Evolutionary conservation across 306 rosid species (phyloP).

Genomic region (Myrica gale): DNA sequence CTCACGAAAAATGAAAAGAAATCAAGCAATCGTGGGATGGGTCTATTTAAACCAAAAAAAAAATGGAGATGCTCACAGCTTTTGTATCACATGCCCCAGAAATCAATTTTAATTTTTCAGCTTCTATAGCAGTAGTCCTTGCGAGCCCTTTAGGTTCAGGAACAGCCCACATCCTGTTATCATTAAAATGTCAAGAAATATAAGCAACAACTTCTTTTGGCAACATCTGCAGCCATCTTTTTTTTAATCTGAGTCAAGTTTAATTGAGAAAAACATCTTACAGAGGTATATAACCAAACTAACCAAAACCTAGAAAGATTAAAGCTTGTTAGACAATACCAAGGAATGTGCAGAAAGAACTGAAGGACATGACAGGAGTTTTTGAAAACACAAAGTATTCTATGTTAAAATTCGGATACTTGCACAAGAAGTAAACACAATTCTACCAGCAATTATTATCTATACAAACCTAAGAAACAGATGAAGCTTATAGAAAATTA

Average conservation of each 20-base stretch:
- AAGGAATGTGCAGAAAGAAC: conserved; percentile 9
- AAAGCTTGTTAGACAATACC: not conserved
- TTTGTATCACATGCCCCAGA: conserved; percentile 80
- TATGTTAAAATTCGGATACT: not conserved
- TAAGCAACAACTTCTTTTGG: not conserved
- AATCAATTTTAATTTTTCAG: conserved; percentile 53
- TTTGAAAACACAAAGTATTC: not conserved
- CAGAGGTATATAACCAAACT: conserved; percentile 3
- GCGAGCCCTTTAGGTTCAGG: conserved; percentile 64
- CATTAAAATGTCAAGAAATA: conserved; percentile 22
- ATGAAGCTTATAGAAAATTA: conserved; percentile 12
- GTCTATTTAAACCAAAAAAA: too few species aligned
- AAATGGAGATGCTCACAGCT: conserved; percentile 48
- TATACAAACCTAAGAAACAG: not conserved
- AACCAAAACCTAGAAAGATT: not conserved
- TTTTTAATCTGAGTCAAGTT: not conserved
- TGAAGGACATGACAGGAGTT: not conserved
- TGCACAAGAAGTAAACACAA: not conserved
- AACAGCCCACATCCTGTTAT: conserved; percentile 76
- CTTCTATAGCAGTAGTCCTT: conserved; percentile 57
- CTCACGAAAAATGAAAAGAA: not conserved
- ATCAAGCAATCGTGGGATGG: conserved; percentile 10
- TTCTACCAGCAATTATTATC: not conserved
- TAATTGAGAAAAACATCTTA: not conserved
- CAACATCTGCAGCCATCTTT: conserved; percentile 5